These are phyloP conservation scores for Coemansia sp. DNA, from an alignment of 192 early-diverging fungal species.

Conservation along the genomic window DNA sequence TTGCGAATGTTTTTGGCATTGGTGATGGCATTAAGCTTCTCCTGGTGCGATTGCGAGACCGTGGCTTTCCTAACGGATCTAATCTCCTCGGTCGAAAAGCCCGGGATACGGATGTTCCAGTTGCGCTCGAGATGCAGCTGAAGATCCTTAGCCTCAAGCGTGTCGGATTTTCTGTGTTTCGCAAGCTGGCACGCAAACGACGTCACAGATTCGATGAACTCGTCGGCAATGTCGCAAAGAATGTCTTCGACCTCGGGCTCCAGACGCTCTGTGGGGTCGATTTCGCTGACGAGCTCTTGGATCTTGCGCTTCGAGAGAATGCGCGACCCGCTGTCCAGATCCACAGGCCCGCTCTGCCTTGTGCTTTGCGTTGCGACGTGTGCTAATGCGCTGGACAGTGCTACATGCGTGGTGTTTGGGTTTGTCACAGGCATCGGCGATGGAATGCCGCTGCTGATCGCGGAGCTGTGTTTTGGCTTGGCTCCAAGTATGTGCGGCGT, in stretches of 20 bases:
- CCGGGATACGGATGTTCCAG: conserved; percentile 88
- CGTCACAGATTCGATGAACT: conserved; percentile 84
- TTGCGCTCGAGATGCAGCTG: conserved; percentile 86
- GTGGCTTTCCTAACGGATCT: conserved; percentile 68
- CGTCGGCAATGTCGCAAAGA: conserved; percentile 78
- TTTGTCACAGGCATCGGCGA: conserved; percentile 18
- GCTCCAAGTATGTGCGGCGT: conserved; percentile 30
- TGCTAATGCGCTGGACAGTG: conserved; percentile 43
- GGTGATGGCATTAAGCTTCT: conserved; percentile 63
- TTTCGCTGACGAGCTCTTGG: conserved; percentile 80
- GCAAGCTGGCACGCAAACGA: conserved; percentile 80
- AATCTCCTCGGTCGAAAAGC: conserved; percentile 81
- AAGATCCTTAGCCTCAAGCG: conserved; percentile 81
- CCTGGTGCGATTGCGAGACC: conserved; percentile 63
- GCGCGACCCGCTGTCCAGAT: conserved; percentile 41
- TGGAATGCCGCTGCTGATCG: conserved; percentile 13
- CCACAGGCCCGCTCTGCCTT: conserved; percentile 40
- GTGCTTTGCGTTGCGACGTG: conserved; percentile 53
- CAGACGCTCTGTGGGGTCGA: conserved; percentile 74
- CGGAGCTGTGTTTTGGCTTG: conserved; percentile 5
- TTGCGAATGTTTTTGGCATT: conserved; percentile 42
- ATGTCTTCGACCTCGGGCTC: conserved; percentile 86
- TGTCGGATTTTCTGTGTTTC: conserved; percentile 75
- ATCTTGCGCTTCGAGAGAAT: conserved; percentile 76
- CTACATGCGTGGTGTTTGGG: conserved; percentile 33